Evolutionary conservation across 768 basidiomycete genomes (phyloP), one percentile per base, ranked within the genome.

Genomic region (Phanerochaete carnosa): DNA sequence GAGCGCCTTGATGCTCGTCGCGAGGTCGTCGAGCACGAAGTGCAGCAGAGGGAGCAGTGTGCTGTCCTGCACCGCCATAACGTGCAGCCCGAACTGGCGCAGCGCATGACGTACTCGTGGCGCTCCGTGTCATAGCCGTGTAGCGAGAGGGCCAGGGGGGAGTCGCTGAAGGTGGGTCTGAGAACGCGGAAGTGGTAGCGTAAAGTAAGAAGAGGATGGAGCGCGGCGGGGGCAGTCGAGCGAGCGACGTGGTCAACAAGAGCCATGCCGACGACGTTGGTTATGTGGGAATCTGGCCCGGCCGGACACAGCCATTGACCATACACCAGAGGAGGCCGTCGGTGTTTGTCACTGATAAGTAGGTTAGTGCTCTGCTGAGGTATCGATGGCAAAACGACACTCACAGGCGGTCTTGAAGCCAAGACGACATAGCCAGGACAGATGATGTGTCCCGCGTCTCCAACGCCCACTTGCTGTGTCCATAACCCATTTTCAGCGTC

Each of bases 241-340:
- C 85, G 82, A 1, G 96, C 94, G 63, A 99, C 95, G 71, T 95
- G 92, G 73, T 98, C 92, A 39, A 98, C 96, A 0, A 97, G 97
- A 9, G 95, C 93, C 89, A 98, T 95, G 76, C 98, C 98, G 69
- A 99, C 83, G 1, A 93, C 89, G 75, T 99, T 99, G 79, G 97
- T 94, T 73, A 99, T 98, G 70, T 99, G 13, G 96, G 96, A 2
- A 94, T 87, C 39, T 94, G 83, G 0, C n/a, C n/a, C n/a, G n/a
- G n/a, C n/a, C n/a, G n/a, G n/a, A n/a, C n/a, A n/a, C n/a, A n/a
- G n/a, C n/a, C n/a, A n/a, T n/a, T n/a, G n/a, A n/a, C n/a, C n/a
- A n/a, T n/a, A n/a, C n/a, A n/a, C n/a, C n/a, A n/a, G n/a, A n/a
- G n/a, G n/a, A n/a, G n/a, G n/a, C n/a, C n/a, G n/a, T n/a, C n/a